Evolutionary conservation across 345 rosid species (phyloP).

Genomic region (Acer negundo): DNA sequence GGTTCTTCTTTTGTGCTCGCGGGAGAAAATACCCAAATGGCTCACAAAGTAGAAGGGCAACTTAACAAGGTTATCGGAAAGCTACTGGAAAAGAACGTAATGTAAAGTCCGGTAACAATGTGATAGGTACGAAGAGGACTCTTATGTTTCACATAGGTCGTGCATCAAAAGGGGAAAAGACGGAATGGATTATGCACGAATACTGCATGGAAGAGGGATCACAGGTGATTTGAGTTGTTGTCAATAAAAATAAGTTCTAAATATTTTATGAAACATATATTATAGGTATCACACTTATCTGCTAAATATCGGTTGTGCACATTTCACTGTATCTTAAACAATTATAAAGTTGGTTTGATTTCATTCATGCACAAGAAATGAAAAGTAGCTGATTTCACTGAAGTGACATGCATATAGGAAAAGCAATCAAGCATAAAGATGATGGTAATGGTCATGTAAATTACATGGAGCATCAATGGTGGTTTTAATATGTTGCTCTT

Average conservation of each 20-base stretch:
- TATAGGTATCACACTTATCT: too few relatives aligned
- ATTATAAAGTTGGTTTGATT: too few relatives aligned
- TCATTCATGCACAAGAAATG: too few relatives aligned
- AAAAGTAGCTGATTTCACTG: not conserved
- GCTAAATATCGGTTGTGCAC: too few relatives aligned
- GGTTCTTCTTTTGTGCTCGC: conserved; percentile 87
- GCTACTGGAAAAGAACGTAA: conserved; percentile 88
- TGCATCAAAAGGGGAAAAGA: conserved; percentile 87
- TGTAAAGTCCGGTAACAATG: conserved; percentile 55
- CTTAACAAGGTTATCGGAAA: conserved; percentile 87
- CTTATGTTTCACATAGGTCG: conserved; percentile 89
- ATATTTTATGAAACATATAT: too few relatives aligned
- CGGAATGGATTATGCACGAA: conserved; percentile 97
- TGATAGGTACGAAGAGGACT: conserved; percentile 88
- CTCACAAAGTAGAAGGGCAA: conserved; percentile 77
- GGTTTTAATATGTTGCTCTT: not conserved
- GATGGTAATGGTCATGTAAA: not conserved
- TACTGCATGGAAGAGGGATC: conserved; percentile 60
- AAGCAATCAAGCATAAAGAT: not conserved
- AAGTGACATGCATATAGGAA: not conserved
- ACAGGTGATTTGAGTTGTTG: conserved; percentile 44
- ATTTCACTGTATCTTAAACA: too few relatives aligned
- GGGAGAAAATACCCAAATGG: conserved; percentile 93
- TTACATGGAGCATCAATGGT: not conserved
- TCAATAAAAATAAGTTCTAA: not conserved